Conservation (phyloP, 1,139 yeast genomes). For the Taphrina betulina region DNA sequence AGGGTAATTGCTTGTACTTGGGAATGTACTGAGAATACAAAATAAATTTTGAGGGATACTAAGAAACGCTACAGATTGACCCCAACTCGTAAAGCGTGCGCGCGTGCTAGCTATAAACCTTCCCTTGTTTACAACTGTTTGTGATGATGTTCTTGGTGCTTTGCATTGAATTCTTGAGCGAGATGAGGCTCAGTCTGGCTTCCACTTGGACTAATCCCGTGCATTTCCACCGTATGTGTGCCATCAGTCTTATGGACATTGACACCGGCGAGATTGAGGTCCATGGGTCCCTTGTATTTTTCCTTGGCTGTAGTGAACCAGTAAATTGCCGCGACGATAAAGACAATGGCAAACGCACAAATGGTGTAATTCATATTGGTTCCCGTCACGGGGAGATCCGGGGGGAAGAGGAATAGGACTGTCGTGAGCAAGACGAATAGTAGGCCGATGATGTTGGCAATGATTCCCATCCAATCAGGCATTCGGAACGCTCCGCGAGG, state of each 20-base stretch:
- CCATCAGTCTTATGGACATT: conserved; percentile 9
- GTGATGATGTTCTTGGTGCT: no score
- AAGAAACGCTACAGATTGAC: no score
- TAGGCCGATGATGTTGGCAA: conserved; percentile 62
- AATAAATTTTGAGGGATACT: no score
- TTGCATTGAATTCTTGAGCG: conserved; percentile 18
- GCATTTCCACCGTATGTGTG: conserved; percentile 9
- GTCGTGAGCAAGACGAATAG: conserved; percentile 63
- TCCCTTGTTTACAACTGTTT: no score
- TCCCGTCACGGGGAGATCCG: conserved; percentile 63
- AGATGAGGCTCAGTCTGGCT: neutral
- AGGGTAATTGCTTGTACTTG: no score
- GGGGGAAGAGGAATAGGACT: conserved; percentile 68
- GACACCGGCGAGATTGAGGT: conserved; percentile 1
- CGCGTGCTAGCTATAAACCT: no score
- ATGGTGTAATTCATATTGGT: conserved; percentile 72
- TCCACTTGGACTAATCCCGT: conserved; percentile 7
- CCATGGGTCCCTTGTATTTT: conserved; percentile 33
- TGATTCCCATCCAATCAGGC: conserved; percentile 54
- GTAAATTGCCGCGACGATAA: conserved; percentile 38
- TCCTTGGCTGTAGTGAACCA: conserved; percentile 41
- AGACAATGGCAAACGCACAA: conserved; percentile 47
- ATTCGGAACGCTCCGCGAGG: conserved; percentile 66
- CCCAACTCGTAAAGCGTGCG: no score
- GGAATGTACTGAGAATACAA: no score